Conservation (phyloP, 345 rosid species). For the Syzygium jambos region DNA sequence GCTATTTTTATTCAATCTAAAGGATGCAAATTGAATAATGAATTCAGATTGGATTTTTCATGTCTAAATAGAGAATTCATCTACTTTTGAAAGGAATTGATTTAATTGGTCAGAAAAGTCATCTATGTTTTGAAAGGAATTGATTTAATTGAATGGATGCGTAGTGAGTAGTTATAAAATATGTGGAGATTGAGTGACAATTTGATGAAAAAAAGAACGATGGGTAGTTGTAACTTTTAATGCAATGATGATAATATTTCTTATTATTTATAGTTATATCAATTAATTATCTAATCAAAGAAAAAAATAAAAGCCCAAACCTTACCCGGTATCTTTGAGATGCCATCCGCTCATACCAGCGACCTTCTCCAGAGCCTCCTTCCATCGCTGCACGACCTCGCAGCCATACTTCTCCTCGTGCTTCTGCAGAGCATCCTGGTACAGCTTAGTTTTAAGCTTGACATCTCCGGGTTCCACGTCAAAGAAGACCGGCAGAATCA, state of each 20-base stretch:
- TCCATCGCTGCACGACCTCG: not conserved
- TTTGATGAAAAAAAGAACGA: not conserved
- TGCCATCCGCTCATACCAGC: not conserved
- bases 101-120: too few relatives aligned
- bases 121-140: too few relatives aligned
- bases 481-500: not conserved
- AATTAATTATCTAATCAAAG: too few relatives aligned
- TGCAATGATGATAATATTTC: too few relatives aligned
- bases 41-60: not conserved
- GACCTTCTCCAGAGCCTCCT: not conserved
- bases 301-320: accelerated
- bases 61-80: not conserved
- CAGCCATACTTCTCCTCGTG: not conserved
- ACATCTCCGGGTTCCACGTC: not conserved
- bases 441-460: not conserved
- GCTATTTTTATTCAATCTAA: too few relatives aligned
- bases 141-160: not conserved
- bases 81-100: not conserved
- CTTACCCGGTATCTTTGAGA: not conserved
- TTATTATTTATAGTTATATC: accelerated
- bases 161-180: not conserved
- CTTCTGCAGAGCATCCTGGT: not conserved
- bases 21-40: not conserved
- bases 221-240: not conserved
- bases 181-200: not conserved